Conservation (phyloP, 2,329 filamentous ascomycete species). For the Dendrostoma leiphaemia region DNA sequence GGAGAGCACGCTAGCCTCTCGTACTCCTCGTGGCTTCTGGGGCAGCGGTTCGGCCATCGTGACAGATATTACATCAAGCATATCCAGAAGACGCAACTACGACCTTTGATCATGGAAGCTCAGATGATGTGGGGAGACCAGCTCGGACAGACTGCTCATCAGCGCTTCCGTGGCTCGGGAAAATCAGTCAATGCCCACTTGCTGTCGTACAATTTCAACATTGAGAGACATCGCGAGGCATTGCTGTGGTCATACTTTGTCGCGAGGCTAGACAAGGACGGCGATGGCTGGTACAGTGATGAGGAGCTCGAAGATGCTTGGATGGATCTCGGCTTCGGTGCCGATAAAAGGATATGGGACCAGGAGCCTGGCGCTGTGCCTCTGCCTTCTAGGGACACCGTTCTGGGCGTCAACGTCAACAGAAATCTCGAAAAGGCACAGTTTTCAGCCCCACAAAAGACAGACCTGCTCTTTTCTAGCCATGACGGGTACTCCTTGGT, state of each 20-base stretch:
- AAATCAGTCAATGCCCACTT: not conserved
- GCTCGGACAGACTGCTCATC: not conserved
- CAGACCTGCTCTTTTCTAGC: not conserved
- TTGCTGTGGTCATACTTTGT: slow-evolving; percentile 1
- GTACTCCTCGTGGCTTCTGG: not conserved
- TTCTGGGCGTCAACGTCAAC: not conserved
- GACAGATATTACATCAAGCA: slow-evolving; percentile 2
- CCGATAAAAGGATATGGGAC: not conserved
- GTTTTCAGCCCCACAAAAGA: not conserved
- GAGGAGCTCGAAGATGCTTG: not conserved
- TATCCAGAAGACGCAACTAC: slow-evolving; percentile 2
- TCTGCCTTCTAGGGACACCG: not conserved
- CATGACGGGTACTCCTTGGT: slow-evolving; percentile 1
- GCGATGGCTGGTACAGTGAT: not conserved
- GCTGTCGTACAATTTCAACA: slow-evolving; percentile 2
- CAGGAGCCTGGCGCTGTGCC: not conserved
- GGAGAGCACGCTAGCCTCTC: not conserved
- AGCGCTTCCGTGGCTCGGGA: not conserved
- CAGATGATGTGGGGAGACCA: not conserved
- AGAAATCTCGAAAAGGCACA: not conserved
- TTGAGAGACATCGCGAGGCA: not conserved
- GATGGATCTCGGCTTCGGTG: not conserved
- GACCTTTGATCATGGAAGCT: not conserved
- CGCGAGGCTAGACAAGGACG: not conserved
- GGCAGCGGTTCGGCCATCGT: not conserved